These are phyloP conservation scores for Euphorbia peplus DNA, from an alignment of 345 rosid genomes.

Conservation along the genomic window DNA sequence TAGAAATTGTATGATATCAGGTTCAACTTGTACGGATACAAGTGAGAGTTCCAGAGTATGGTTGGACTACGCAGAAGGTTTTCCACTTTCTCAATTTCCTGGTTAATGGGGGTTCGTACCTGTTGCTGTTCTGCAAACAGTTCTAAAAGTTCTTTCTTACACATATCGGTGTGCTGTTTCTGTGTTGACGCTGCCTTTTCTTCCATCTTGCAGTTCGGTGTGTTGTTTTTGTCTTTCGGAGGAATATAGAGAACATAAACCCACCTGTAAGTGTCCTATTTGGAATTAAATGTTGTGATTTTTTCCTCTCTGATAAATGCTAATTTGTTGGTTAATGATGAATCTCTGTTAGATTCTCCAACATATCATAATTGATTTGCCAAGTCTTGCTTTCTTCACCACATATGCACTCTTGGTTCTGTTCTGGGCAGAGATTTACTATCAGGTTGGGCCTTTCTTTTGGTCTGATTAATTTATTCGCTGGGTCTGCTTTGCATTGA, in stretches of 20 bases:
- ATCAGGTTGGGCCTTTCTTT: conserved; percentile 49
- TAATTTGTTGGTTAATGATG: conserved; percentile 8
- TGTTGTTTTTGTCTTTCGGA: conserved; percentile 66
- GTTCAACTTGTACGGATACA: conserved; percentile 85
- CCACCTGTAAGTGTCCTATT: conserved; percentile 42
- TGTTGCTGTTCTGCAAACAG: background rate
- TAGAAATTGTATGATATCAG: conserved; percentile 24
- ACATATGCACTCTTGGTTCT: conserved; percentile 84
- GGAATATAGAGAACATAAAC: conserved; percentile 52
- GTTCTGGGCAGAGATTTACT: conserved; percentile 96
- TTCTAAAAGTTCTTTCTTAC: background rate
- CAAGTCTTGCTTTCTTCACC: conserved; percentile 88
- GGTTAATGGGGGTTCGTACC: conserved; percentile 76
- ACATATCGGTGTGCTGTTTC: background rate
- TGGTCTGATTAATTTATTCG: background rate
- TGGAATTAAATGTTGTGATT: background rate
- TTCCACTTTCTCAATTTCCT: conserved; percentile 90
- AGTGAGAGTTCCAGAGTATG: conserved; percentile 87
- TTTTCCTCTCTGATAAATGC: background rate
- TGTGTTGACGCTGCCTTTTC: background rate
- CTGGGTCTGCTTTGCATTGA: background rate
- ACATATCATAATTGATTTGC: conserved; percentile 77
- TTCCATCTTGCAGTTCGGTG: conserved; percentile 52
- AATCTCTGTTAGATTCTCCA: conserved; percentile 49
- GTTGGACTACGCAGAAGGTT: conserved; percentile 96